Conservation (phyloP, 306 rosid genomes). For the Vigna mungo region DNA sequence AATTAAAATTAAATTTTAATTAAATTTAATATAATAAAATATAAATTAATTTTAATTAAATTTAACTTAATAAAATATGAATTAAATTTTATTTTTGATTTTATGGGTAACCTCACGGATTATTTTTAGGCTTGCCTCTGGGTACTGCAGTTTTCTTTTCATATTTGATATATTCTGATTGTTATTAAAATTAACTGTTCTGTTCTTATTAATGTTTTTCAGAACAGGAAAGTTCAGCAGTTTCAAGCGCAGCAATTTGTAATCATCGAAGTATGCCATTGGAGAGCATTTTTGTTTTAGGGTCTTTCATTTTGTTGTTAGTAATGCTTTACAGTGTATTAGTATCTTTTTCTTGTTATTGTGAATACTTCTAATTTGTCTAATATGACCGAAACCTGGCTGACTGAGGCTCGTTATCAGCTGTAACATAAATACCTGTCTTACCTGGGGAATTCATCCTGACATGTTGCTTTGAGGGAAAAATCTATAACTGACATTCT, state of each 20-base stretch:
- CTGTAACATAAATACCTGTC: constrained; percentile 4
- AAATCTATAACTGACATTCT: not conserved
- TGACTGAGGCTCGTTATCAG: not conserved
- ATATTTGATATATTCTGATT: not conserved
- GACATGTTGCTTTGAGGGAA: not conserved
- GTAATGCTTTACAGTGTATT: not conserved
- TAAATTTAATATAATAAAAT: too few relatives aligned
- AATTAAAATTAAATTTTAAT: too few relatives aligned
- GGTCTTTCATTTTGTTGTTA: not conserved
- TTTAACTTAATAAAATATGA: too few relatives aligned
- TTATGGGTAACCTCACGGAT: not conserved
- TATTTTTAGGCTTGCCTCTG: not conserved
- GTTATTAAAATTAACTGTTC: not conserved
- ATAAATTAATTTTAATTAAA: too few relatives aligned
- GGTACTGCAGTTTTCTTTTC: not conserved
- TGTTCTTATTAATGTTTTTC: constrained; percentile 18
- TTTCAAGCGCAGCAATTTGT: constrained; percentile 22
- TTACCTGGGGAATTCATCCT: not conserved
- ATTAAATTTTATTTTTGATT: too few relatives aligned
- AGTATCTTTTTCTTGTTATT: not conserved
- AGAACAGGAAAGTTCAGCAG: constrained; percentile 32
- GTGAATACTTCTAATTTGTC: not conserved
- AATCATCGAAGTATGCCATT: not conserved
- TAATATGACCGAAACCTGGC: not conserved
- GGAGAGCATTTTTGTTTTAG: not conserved